Conservation (phyloP, 352 stramenopile species). For the Globisporangium spiculum region DNA sequence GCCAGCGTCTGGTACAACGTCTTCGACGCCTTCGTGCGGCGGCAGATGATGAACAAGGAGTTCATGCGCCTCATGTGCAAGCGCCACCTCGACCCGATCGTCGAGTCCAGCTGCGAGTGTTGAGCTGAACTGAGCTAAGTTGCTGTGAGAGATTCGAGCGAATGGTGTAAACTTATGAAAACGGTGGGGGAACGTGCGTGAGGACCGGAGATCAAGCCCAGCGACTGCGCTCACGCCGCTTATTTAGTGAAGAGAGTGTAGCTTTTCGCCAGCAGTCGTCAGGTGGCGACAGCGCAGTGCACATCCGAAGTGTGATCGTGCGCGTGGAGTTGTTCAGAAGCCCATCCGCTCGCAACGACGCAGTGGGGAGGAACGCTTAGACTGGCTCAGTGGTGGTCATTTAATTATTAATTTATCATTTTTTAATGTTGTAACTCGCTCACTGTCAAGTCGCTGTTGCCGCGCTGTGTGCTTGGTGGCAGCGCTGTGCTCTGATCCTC, state of each 20-base stretch:
- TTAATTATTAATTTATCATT: slow-evolving; percentile 14
- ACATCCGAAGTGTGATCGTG: background rate
- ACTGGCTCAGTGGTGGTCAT: background rate
- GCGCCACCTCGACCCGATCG: slow-evolving; percentile 45
- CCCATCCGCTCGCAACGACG: too few relatives aligned
- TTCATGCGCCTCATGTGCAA: slow-evolving; percentile 47
- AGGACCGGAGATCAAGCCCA: background rate
- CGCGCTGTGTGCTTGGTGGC: too few relatives aligned
- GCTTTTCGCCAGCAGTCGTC: background rate
- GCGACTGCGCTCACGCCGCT: background rate
- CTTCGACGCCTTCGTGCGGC: slow-evolving; percentile 41
- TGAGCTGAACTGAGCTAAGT: background rate
- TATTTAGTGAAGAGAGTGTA: background rate
- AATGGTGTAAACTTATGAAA: background rate
- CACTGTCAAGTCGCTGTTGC: background rate
- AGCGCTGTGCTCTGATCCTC: too few relatives aligned
- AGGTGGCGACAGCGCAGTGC: background rate
- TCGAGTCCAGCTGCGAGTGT: slow-evolving; percentile 38
- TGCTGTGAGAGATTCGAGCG: background rate
- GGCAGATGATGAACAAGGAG: slow-evolving; percentile 41
- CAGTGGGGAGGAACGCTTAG: too few relatives aligned
- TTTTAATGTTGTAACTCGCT: background rate
- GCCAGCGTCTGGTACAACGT: slow-evolving; percentile 50
- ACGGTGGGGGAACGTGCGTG: background rate
- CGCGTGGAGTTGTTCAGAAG: background rate